These are phyloP conservation scores for Wickerhamomyces chambardii DNA, from an alignment of 805 yeast genomes.

Conservation along the genomic window DNA sequence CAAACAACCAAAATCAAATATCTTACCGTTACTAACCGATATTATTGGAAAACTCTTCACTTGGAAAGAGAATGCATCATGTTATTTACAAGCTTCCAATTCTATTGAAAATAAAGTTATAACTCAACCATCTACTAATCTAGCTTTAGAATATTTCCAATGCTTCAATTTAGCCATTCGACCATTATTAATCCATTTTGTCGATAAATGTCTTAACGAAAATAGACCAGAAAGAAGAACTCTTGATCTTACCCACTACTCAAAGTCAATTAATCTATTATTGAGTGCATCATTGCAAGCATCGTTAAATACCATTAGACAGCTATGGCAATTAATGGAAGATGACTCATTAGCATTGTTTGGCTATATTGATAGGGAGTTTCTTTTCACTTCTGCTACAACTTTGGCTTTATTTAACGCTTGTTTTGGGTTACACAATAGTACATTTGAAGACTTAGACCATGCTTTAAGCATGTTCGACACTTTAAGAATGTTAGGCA, in stretches of 20 bases:
- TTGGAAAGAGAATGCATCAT: slow-evolving; percentile 63
- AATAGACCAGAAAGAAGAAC: slow-evolving; percentile 37
- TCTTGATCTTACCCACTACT: slow-evolving; percentile 58
- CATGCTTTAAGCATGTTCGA: slow-evolving; percentile 65
- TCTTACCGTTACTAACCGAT: slow-evolving; percentile 64
- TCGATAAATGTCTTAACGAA: slow-evolving; percentile 53
- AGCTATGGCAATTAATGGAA: slow-evolving; percentile 66
- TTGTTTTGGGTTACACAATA: slow-evolving; percentile 76
- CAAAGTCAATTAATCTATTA: slow-evolving; percentile 57
- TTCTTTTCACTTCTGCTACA: slow-evolving; percentile 68
- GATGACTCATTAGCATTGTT: slow-evolving; percentile 79
- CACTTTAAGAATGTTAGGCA: slow-evolving; percentile 68
- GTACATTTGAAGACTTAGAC: slow-evolving; percentile 61
- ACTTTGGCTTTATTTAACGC: slow-evolving; percentile 67
- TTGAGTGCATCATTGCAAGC: slow-evolving; percentile 76
- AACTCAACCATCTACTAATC: no score
- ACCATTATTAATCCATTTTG: slow-evolving; percentile 70
- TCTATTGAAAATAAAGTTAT: no score
- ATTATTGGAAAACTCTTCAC: slow-evolving; percentile 54
- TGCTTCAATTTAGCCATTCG: slow-evolving; percentile 75
- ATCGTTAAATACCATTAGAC: slow-evolving; percentile 64
- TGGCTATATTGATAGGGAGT: slow-evolving; percentile 85
- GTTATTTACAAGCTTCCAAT: slow-evolving; percentile 56
- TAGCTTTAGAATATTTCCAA: slow-evolving; percentile 78
- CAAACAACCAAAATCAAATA: slow-evolving; percentile 68